Conservation (phyloP, 2,329 filamentous ascomycete genomes). For the Hawksworthiomyces lignivorus region DNA sequence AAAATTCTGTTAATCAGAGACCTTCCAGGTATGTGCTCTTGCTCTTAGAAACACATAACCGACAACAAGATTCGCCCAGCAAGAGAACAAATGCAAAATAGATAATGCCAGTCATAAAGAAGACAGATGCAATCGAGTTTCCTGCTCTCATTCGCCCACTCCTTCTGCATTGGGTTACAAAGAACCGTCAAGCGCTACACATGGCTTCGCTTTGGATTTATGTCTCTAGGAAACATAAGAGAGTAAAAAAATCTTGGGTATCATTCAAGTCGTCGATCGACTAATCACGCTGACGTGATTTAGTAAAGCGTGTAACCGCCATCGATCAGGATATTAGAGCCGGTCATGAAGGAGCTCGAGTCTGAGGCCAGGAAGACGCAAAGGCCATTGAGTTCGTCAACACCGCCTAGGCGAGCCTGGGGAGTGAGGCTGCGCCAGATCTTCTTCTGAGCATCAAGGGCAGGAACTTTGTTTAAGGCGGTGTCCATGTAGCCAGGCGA, state of each 20-base stretch:
- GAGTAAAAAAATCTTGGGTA: slow-evolving; percentile 5
- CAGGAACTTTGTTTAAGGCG: slow-evolving; percentile 68
- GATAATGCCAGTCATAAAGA: background rate
- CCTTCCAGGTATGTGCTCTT: too few relatives aligned
- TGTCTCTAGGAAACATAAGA: background rate
- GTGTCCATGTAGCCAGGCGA: slow-evolving; percentile 85
- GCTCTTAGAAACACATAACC: too few relatives aligned
- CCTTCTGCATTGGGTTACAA: too few relatives aligned
- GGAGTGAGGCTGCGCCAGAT: slow-evolving; percentile 71
- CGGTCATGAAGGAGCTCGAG: slow-evolving; percentile 69
- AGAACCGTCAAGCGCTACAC: too few relatives aligned
- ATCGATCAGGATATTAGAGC: slow-evolving; percentile 64
- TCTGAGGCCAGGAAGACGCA: slow-evolving; percentile 71
- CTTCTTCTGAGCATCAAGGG: slow-evolving; percentile 73
- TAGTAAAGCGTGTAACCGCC: slow-evolving; percentile 54
- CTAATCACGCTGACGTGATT: background rate
- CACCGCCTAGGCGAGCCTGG: slow-evolving; percentile 62
- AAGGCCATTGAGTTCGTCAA: slow-evolving; percentile 71
- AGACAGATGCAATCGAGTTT: background rate
- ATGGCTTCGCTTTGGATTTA: too few relatives aligned
- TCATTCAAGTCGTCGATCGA: slow-evolving; percentile 8
- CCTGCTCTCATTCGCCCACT: too few relatives aligned
- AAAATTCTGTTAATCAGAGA: too few relatives aligned
- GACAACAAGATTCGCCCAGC: too few relatives aligned
- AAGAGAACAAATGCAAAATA: background rate